Evolutionary conservation across 2,329 filamentous ascomycete genomes (phyloP), one percentile per base, ranked within the genome.

Genomic region (Colletotrichum tropicicola): DNA sequence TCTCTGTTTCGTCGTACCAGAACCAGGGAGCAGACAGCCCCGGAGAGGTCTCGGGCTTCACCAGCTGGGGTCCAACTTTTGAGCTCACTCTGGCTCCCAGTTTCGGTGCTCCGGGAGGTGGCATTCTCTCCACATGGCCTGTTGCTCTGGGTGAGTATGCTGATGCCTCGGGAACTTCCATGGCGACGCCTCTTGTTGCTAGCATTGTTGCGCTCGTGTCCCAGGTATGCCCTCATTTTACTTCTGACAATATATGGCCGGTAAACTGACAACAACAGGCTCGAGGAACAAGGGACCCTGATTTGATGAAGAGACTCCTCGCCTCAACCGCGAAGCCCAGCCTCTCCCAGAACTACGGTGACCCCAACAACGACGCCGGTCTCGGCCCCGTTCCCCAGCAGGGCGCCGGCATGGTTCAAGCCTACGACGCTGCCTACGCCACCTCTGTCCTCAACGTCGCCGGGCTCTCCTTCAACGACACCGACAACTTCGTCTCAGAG

Each of bases 391-490:
- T 89, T 12, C 75, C 83, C 2, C 88, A 91, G 70, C 86, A 89
- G 69, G 89, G 88, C 13, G 84, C 77, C 17, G 89, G 88, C 41
- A 76, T 90, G 13, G 76, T 91, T 37, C 85, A 89, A 68, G 88
- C 86, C 4, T 84, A 84, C 66, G 85, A 89, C 65, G 86, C 87
- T 6, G 85, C 87, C 6, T 82, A 85, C 67, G 77, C 83, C 5
- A 86, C 80, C 2, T 83, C 83, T 2, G 71, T 86, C 6, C 75
- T 90, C 21, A 83, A 81, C 69, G 82, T 80, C 9, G 84, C 84
- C 6, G 85, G 83, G 70, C 75, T 91, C 12, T 82, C 85, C 3
- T 89, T 90, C 75, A 90, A 90, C 71, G 88, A 91, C 72, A 88
- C 87, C 0, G 84, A 86, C 68, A 73, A 89, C 77, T 83, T 88